A percentile compares a stretch with the other conserved stretches of the same genome.
Evolutionary conservation across 2,329 filamentous ascomycete genomes (phyloP).

Genomic region (Epichloe sylvatica): DNA sequence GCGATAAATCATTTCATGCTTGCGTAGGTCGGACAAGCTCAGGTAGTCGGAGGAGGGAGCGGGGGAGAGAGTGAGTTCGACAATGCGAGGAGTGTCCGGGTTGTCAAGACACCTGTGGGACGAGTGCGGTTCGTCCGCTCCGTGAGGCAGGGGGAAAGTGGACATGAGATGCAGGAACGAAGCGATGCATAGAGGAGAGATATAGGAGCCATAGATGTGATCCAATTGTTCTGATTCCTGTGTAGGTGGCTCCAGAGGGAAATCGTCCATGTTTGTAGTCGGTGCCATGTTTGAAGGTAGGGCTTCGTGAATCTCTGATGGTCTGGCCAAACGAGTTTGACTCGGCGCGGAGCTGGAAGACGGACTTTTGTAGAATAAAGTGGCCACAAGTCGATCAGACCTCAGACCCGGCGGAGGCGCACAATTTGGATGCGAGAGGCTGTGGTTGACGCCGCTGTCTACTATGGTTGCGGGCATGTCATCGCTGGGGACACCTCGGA

Average conservation of each 20-base stretch:
- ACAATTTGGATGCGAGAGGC: constrained; percentile 50
- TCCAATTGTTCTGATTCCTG: constrained; percentile 44
- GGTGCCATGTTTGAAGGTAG: constrained; percentile 43
- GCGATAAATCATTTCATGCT: constrained; percentile 67
- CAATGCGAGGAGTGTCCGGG: constrained; percentile 44
- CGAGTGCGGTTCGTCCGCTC: constrained; percentile 39
- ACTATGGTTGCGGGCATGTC: constrained; percentile 45
- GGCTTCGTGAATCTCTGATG: constrained; percentile 20
- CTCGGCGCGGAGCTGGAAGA: constrained; percentile 8
- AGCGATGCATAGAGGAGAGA: constrained; percentile 50
- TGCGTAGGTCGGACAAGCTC: constrained; percentile 54
- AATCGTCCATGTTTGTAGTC: constrained; percentile 41
- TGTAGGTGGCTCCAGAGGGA: constrained; percentile 45
- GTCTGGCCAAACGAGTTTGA: constrained; percentile 13
- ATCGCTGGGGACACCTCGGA: constrained; percentile 47
- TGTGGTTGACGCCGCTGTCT: constrained; percentile 48
- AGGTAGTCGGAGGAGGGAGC: constrained; percentile 49
- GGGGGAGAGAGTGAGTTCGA: constrained; percentile 53
- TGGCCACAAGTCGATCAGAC: constrained; percentile 43
- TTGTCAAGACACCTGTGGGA: constrained; percentile 53
- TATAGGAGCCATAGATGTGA: constrained; percentile 51
- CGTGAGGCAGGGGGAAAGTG: constrained; percentile 41
- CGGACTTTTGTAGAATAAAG: constrained; percentile 46
- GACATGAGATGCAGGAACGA: constrained; percentile 55
- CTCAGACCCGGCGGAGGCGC: constrained; percentile 34